Evolutionary conservation across 306 rosid genomes (phyloP).

Genomic region (Comarum palustre): DNA sequence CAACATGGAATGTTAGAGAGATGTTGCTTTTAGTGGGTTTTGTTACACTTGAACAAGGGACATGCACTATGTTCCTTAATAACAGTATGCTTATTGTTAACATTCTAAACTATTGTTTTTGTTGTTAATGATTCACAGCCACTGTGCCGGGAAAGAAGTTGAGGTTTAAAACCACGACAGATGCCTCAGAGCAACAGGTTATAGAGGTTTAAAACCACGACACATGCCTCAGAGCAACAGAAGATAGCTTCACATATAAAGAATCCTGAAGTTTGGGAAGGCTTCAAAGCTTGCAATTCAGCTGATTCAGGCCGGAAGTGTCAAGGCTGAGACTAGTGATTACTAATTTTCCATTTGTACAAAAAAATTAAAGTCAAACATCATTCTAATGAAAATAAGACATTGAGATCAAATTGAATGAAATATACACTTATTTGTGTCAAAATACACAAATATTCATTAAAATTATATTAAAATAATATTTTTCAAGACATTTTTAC

Average conservation of each 20-base stretch:
- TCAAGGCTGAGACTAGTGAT: conserved; percentile 65
- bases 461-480: too few species aligned
- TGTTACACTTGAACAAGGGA: neutral
- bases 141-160: conserved; percentile 62
- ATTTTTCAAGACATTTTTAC: too few species aligned
- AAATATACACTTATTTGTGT: too few species aligned
- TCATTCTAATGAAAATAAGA: too few species aligned
- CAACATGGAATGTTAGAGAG: neutral
- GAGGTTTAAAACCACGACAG: conserved; percentile 77
- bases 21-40: neutral
- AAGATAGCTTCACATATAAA: conserved; percentile 86
- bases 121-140: conserved; percentile 36
- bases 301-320: conserved; percentile 87
- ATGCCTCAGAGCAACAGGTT: conserved; percentile 91
- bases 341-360: conserved; percentile 45
- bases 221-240: conserved; percentile 90
- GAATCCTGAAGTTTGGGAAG: conserved; percentile 74
- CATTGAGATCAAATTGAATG: too few species aligned
- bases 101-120: conserved; percentile 4
- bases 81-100: neutral
- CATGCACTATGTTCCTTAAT: neutral
- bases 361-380: too few species aligned
- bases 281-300: conserved; percentile 91
- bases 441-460: too few species aligned
- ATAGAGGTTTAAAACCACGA: conserved; percentile 56